Evolutionary conservation across 176 grass and related monocot species (phyloP).

Genomic region (Dactylis glomerata): DNA sequence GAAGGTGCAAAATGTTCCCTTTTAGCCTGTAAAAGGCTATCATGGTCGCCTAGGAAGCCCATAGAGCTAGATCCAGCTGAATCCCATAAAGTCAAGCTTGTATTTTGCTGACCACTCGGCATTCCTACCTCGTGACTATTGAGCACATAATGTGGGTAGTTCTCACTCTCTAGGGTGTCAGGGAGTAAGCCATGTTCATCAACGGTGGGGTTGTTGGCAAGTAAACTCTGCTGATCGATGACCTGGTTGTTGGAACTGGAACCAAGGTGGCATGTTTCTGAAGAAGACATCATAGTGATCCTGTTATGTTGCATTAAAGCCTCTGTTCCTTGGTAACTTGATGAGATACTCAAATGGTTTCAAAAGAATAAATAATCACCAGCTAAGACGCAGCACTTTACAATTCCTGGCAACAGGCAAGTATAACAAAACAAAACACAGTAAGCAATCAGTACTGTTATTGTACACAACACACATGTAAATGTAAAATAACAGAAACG

Average conservation of each 20-base stretch:
- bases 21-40: constrained; percentile 35
- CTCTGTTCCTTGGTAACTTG: constrained; percentile 15
- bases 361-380: constrained; percentile 16
- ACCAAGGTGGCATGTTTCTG: constrained; percentile 57
- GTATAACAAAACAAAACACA: neutral
- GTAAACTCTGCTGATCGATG: constrained; percentile 56
- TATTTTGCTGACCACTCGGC: constrained; percentile 40
- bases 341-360: constrained; percentile 21
- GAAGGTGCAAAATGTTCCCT: constrained; percentile 39
- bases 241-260: constrained; percentile 44
- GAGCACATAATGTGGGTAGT: constrained; percentile 43
- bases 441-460: neutral
- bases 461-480: neutral
- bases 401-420: constrained; percentile 32
- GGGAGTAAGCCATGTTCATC: constrained; percentile 51
- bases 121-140: constrained; percentile 31
- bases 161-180: constrained; percentile 31
- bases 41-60: constrained; percentile 36
- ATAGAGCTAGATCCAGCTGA: constrained; percentile 53
- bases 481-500: neutral
- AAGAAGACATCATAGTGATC: constrained; percentile 47
- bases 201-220: constrained; percentile 19
- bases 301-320: constrained; percentile 50
- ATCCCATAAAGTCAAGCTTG: constrained; percentile 48
- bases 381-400: constrained; percentile 3